These are phyloP conservation scores for Sporothrix sp. DNA, from an alignment of 2,329 filamentous ascomycete genomes.

Conservation along the genomic window DNA sequence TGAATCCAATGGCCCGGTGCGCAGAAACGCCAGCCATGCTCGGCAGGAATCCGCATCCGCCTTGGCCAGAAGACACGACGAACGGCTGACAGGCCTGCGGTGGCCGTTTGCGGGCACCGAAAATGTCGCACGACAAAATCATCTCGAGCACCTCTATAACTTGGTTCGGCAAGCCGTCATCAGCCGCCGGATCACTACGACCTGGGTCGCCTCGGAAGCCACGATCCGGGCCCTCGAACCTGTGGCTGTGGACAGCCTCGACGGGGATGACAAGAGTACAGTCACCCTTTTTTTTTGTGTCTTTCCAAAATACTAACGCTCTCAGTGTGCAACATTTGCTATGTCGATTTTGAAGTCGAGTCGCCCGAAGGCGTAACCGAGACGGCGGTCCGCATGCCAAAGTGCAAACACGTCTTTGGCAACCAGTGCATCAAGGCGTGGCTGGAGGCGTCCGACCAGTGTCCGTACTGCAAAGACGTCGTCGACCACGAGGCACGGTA, in stretches of 20 bases:
- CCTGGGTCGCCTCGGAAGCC: constrained; percentile 37
- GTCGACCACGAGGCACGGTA: constrained; percentile 39
- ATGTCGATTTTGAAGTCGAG: constrained; percentile 48
- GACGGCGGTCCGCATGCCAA: constrained; percentile 46
- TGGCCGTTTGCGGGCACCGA: too few species aligned
- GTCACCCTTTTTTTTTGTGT: too few species aligned
- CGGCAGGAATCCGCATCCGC: too few species aligned
- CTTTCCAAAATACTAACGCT: too few species aligned
- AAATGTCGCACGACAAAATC: too few species aligned
- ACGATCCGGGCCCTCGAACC: constrained; percentile 38
- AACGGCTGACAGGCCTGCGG: too few species aligned
- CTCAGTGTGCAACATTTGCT: constrained; percentile 54
- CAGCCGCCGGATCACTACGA: too few species aligned
- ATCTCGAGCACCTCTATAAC: too few species aligned
- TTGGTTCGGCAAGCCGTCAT: too few species aligned
- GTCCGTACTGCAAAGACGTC: constrained; percentile 55
- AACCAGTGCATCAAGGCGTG: constrained; percentile 56
- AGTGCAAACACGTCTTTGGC: constrained; percentile 55
- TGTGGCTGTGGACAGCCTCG: constrained; percentile 35
- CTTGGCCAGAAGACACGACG: too few species aligned
- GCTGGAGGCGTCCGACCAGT: constrained; percentile 53
- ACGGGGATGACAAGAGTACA: constrained; percentile 32
- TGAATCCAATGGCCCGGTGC: too few species aligned
- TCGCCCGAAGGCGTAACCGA: constrained; percentile 51
- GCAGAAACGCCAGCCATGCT: too few species aligned